phyloP scores from a whole-genome alignment of 208 protist species.

The Histomonas meleagridis region DNA sequence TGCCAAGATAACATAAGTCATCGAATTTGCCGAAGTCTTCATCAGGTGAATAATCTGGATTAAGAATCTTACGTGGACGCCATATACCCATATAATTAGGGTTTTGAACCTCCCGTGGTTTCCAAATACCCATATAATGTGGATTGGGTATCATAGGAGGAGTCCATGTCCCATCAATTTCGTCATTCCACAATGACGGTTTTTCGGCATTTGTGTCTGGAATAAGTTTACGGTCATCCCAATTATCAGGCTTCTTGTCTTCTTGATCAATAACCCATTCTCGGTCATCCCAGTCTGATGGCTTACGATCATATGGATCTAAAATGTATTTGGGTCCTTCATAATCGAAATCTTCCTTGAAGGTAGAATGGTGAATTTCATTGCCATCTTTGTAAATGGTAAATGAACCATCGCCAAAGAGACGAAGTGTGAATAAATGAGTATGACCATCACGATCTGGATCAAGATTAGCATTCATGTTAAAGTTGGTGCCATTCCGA shows the following conservation, averaged over 20 bases:
- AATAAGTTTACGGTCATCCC: neutral
- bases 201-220: neutral
- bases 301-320: constrained; percentile 30
- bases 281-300: constrained; percentile 13
- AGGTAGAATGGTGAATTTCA: neutral
- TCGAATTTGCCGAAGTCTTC: constrained; percentile 16
- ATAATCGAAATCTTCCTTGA: constrained; percentile 24
- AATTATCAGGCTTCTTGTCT: neutral
- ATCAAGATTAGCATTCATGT: neutral
- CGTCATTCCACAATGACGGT: neutral
- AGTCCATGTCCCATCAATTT: neutral
- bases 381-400: neutral
- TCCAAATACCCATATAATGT: neutral
- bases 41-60: constrained; percentile 35
- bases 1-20: constrained; percentile 4
- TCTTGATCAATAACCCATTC: constrained; percentile 18
- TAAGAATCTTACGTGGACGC: constrained; percentile 23
- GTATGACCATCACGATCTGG: constrained; percentile 20
- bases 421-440: neutral
- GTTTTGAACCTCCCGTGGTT: neutral
- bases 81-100: constrained; percentile 20
- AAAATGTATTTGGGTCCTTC: constrained; percentile 32
- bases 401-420: neutral
- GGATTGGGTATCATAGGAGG: constrained; percentile 11
- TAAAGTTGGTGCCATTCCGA: constrained; percentile 19